Evolutionary conservation across 2,329 filamentous ascomycete genomes (phyloP), one percentile per base, ranked within the genome.

Genomic region (Colletotrichum costaricense): DNA sequence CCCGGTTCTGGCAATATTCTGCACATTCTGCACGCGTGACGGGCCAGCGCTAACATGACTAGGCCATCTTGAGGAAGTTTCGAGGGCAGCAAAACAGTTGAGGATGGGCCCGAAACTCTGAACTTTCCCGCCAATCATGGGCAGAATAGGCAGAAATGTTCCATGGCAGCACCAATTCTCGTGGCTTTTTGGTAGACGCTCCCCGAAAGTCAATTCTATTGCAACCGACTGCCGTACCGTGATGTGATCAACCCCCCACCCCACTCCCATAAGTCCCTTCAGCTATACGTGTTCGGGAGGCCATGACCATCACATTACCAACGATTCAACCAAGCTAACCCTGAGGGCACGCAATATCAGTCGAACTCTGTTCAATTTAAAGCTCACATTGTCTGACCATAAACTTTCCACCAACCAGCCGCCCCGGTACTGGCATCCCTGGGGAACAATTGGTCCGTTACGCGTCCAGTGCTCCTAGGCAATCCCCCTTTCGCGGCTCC

Each of bases 321-420:
- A n/a, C 19, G 16, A 19, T 42, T n/a, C 19, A 49, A 46, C 9
- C 38, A 14, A 19, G 49, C n/a, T 59, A 33, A 24, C 28, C 42
- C 42, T 49, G 42, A 28, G 42, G 33, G 33, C 33, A 49, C n/a
- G 33, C 19, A 54, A 63, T 64, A 60, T 64, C 26, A 59, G 54
- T 24, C 14, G 55, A 65, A 62, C 46, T 73, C 55, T 73, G 66
- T 30, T 62, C 66, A 60, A 70, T 73, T 65, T 70, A 70, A 64
- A 65, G 60, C 60, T 28, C 66, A 49, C 16, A 49, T 60, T 56
- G 22, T 64, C 59, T 63, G 66, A 69, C 46, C 67, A 60, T 35
- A 57, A 70, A 65, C 70, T 73, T 56, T 73, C 70, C 70, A 65
- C 70, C 70, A 73, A 73, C 60, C 55, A 73, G 5, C 14, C 19